Conservation (phyloP, 306 rosid genomes). For the Quercus suber region DNA sequence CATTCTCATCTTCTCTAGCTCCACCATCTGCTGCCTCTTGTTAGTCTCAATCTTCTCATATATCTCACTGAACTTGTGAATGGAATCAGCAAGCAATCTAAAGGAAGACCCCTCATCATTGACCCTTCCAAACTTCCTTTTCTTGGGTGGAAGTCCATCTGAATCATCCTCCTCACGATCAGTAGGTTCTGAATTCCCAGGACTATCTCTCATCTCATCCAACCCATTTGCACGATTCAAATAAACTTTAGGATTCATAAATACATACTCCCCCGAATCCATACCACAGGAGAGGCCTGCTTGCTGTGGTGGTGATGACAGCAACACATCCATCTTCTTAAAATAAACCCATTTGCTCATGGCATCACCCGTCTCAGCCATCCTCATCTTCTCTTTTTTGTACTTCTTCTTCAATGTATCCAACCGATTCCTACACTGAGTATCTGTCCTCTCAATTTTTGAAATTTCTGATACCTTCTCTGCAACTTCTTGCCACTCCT, state of each 20-base stretch:
- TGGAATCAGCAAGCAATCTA: slow-evolving; percentile 72
- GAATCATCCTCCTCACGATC: slow-evolving; percentile 51
- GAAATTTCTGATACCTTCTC: slow-evolving; percentile 80
- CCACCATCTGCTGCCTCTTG: slow-evolving; percentile 71
- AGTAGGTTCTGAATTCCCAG: slow-evolving; percentile 58
- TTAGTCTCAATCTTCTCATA: slow-evolving; percentile 73
- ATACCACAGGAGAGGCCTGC: slow-evolving; percentile 67
- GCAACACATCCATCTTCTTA: slow-evolving; percentile 67
- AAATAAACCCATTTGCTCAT: slow-evolving; percentile 74
- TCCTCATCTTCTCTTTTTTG: slow-evolving; percentile 74
- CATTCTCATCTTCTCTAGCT: slow-evolving; percentile 90
- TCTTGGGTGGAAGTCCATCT: slow-evolving; percentile 59
- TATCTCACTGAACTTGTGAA: slow-evolving; percentile 65
- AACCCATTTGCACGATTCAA: slow-evolving; percentile 60
- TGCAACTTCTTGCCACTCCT: slow-evolving; percentile 94
- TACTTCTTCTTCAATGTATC: slow-evolving; percentile 90
- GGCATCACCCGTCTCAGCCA: slow-evolving; percentile 34
- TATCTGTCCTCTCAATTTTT: slow-evolving; percentile 65
- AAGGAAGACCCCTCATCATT: slow-evolving; percentile 49
- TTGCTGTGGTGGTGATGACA: slow-evolving; percentile 59
- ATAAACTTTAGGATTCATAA: slow-evolving; percentile 60
- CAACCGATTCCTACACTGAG: slow-evolving; percentile 81
- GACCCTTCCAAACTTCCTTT: slow-evolving; percentile 47
- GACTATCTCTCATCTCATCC: slow-evolving; percentile 80
- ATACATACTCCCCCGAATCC: slow-evolving; percentile 68